Evolutionary conservation across 2,329 filamentous ascomycete species (phyloP), one percentile per base, ranked within the genome.

Genomic region (Graphium sp.): DNA sequence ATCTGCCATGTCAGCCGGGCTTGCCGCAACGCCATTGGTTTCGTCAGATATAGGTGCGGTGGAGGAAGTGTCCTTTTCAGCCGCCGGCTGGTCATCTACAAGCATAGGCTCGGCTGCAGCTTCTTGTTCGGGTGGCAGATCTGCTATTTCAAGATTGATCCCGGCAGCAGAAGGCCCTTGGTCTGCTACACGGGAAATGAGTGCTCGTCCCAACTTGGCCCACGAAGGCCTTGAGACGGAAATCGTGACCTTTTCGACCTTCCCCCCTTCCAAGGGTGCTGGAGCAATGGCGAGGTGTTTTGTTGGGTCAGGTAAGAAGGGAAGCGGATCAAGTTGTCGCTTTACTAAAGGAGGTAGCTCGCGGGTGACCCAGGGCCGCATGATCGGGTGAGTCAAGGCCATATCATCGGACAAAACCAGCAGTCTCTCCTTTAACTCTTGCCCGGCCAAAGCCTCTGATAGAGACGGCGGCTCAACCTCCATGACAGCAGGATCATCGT

Each of bases 381-480:
- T 67, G 20, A 61, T 55, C 1, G 72, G 72, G 39, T 77, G 72
- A 3, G 62, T 63, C 17, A 74, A 40, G 5, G 69, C 58, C 36
- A 71, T 55, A 2, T 63, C 45, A 33, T 77, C 72, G 3, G 49
- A 52, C 2, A 76, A 48, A 3, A 67, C 46, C 14, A 58, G 38
- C 5, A 76, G 53, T 24, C 67, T 56, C 18, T 59, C 48, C 36
- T 66, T 73, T 27, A 77, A 45, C 40, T 74, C 65, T 39, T 72
- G 64, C 4, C 72, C 72, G 0, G 71, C 70, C 34, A 74, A 61
- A 1, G 59, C 66, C 39, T 77, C 72, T 23, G 70, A 68, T 10
- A 76, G 48, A 1, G 70, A 73, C 0, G 66, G 66, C 1, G 72
- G 71, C 18, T 71, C 62, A 9, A 75, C 62, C 35, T 76, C 70